Percentiles rank a stretch among this genome's conserved stretches.
phyloP scores from a whole-genome alignment of 495 filamentous ascomycete genomes.

The Cryomyces minteri region DNA sequence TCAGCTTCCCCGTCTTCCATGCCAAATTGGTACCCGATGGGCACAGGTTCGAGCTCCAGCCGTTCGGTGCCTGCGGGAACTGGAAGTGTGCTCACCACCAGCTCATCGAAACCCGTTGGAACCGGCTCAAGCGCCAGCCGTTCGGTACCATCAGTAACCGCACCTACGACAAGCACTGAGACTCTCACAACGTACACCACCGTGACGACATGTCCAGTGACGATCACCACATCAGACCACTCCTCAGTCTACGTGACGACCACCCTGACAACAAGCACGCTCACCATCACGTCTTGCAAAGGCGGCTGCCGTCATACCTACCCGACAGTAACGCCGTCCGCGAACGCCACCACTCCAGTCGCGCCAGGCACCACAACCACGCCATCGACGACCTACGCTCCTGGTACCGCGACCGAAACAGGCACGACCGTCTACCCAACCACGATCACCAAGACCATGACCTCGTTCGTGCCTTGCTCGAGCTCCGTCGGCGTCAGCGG shows the following conservation, averaged over 20 bases:
- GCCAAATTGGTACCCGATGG: too few relatives aligned
- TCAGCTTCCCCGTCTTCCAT: too few relatives aligned
- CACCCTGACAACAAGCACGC: conserved; percentile 8
- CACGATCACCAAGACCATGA: conserved; percentile 12
- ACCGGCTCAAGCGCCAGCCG: neutral
- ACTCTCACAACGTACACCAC: conserved; percentile 15
- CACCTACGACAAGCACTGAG: conserved; percentile 1
- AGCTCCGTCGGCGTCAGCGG: conserved; percentile 15
- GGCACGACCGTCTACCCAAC: conserved; percentile 1
- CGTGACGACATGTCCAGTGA: conserved; percentile 12
- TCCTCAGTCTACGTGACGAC: conserved; percentile 7
- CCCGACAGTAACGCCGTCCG: neutral
- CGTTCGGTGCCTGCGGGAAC: too few relatives aligned
- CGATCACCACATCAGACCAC: neutral
- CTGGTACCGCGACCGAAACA: neutral
- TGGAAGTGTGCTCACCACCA: too few relatives aligned
- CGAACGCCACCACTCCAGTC: neutral
- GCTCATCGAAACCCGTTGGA: neutral
- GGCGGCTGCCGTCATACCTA: conserved; percentile 6
- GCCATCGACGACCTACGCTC: neutral
- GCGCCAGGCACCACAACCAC: neutral
- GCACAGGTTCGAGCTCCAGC: too few relatives aligned
- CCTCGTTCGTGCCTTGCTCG: conserved; percentile 18
- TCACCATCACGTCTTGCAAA: conserved; percentile 16
- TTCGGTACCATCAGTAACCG: neutral